Evolutionary conservation across 345 rosid species (phyloP), one percentile per base, ranked within the genome.

Genomic region (Kandelia obovata): DNA sequence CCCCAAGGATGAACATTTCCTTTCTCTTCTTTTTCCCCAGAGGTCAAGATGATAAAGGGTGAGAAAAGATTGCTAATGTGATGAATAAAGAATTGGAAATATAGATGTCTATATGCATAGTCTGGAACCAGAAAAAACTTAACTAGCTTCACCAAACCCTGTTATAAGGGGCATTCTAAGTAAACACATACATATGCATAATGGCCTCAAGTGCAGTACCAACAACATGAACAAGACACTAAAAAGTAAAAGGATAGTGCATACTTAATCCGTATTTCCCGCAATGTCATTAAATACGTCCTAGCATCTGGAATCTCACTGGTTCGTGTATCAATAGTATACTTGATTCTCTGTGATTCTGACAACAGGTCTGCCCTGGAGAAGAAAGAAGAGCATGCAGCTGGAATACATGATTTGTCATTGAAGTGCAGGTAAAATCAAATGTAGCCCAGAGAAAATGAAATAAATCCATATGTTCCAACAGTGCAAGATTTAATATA

Each of bases 291-390:
- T 62, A 96, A 78, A 79, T 92, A 96, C 32, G 92, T 77, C 61
- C 97, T 96, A 69, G 91, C 99, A 85, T 96, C 98, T 35, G 83
- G 88, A 79, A 92, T 89, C 30, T 83, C 94, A 59, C 72, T 73
- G 26, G 97, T 92, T 80, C 79, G 83, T 20, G 80, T 71, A 62
- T 89, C 79, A 56, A 96, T 92, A 28, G 94, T 82, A 62, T 69
- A 77, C 47, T 86, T 67, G 71, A 96, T 92, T 62, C 91, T 81
- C 70, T 96, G 84, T 16, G 99, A 89, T 75, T 92, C 98, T 4
- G 99, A 86, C 66, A 83, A 84, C 84, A 90, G 81, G 66, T 61
- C 88, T 43, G 97, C 95, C 96, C 99, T 96, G 91, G 77, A 82
- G 34, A 70, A 74, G 66, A 21, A 52, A 71, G 21, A 63, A 61